Evolutionary conservation across 495 filamentous ascomycete species (phyloP), one percentile per base, ranked within the genome.

Genomic region (Podospora conica): DNA sequence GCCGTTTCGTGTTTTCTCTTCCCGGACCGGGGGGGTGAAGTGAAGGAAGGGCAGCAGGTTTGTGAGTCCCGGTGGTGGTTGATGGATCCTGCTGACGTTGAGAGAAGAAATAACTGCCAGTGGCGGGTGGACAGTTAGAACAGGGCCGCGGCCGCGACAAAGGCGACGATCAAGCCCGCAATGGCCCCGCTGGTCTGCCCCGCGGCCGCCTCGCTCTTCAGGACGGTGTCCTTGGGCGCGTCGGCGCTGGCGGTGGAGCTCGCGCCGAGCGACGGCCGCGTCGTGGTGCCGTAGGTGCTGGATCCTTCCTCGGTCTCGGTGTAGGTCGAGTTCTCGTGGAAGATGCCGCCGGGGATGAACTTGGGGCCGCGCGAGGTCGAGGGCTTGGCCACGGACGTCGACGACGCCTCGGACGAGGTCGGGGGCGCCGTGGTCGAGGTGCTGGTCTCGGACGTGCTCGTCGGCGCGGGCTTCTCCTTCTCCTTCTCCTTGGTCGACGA

Each of bases 131-230:
- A 12, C 22, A 27, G 54, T 77, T 64, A 83, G 25, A 78, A 74
- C 25, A 83, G 68, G 48, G 76, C 80, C 48, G 76, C 74, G 5
- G 79, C 79, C 21, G 80, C 81, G 15, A 83, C 74, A 8, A 82
- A 72, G 59, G 81, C 81, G 18, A 83, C 77, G 25, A 83, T 73
- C 27, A 83, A 69, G 21, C 79, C 79, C 18, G 79, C 79, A 21
- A 82, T 72, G 55, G 80, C 79, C 28, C 78, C 71, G 12, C 77
- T 76, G 20, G 77, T 74, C 64, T 81, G 75, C 18, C 76, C 72
- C 20, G 71, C 71, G 0, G 71, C 75, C 21, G 72, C 79, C 69
- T 81, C 80, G 64, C 76, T 79, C 61, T 70, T 75, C 18, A 73
- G 70, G 2, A 69, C 65, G 15, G 74, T 67, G 20, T 66, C 54